Evolutionary conservation across 2,329 filamentous ascomycete genomes (phyloP).

Genomic region (Cadophora sp.): DNA sequence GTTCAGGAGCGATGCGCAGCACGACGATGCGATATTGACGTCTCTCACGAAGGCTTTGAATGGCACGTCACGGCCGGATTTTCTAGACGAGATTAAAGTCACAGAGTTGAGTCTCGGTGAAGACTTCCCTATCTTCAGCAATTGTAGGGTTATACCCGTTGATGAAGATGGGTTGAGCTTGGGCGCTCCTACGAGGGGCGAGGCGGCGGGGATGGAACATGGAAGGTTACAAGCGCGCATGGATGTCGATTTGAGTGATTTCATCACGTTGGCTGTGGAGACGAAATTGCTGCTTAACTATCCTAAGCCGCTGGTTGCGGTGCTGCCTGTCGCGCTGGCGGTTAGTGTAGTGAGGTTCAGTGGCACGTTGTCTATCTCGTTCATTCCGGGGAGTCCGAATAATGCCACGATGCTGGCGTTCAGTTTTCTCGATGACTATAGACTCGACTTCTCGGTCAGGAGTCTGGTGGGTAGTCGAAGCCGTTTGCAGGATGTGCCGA

Average conservation of each 20-base stretch:
- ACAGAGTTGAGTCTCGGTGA: constrained; percentile 94
- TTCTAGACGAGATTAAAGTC: constrained; percentile 90
- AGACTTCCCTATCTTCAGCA: constrained; percentile 98
- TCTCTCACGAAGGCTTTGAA: constrained; percentile 88
- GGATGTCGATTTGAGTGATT: constrained; percentile 96
- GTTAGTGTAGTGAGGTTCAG: constrained; percentile 95
- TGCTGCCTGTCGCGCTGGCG: constrained; percentile 88
- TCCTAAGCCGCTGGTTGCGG: constrained; percentile 85
- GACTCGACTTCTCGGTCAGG: constrained; percentile 81
- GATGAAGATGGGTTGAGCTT: constrained; percentile 75
- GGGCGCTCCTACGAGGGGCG: constrained; percentile 52
- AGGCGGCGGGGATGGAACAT: constrained; percentile 57
- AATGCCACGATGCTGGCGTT: constrained; percentile 89
- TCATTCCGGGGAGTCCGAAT: constrained; percentile 76
- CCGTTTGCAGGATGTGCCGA: constrained; percentile 83
- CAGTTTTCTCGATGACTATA: constrained; percentile 89
- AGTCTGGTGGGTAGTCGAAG: constrained; percentile 82
- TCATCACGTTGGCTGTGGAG: constrained; percentile 92
- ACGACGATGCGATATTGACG: constrained; percentile 87
- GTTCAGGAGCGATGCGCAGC: constrained; percentile 88
- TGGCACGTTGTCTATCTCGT: constrained; percentile 90
- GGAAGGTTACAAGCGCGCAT: constrained; percentile 89
- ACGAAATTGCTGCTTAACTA: constrained; percentile 95
- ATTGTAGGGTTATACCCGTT: constrained; percentile 93
- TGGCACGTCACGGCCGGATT: constrained; percentile 84